A percentile compares a stretch with the other conserved stretches of the same genome.
phyloP scores from a whole-genome alignment of 495 filamentous ascomycete species.

The Xylaria acuta region DNA sequence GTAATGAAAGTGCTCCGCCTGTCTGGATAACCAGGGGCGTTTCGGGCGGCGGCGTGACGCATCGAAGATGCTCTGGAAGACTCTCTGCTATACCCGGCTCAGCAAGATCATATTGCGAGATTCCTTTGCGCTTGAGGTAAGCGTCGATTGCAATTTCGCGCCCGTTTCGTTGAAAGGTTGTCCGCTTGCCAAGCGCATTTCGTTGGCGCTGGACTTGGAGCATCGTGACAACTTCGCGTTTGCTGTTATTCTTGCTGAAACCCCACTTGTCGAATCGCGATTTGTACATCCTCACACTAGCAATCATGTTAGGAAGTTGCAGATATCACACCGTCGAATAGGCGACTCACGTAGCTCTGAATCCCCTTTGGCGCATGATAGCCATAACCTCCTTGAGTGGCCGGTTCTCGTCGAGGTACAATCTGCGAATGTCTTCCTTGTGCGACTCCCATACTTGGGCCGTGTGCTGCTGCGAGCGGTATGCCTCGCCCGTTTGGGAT shows the following conservation, averaged over 20 bases:
- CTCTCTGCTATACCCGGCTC: conserved; percentile 42
- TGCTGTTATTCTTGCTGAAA: conserved; percentile 43
- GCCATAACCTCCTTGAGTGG: conserved; percentile 47
- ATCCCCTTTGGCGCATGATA: conserved; percentile 44
- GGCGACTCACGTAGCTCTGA: conserved; percentile 45
- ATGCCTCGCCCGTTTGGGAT: conserved; percentile 41
- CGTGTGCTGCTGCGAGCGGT: conserved; percentile 41
- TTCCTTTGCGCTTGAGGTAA: conserved; percentile 47
- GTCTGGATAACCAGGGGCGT: conserved; percentile 32
- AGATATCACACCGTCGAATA: neutral
- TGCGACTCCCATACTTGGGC: conserved; percentile 44
- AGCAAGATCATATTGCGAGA: conserved; percentile 45
- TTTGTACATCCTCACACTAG: conserved; percentile 43
- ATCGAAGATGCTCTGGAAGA: conserved; percentile 44
- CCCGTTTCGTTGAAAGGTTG: conserved; percentile 44
- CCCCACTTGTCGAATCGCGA: conserved; percentile 46
- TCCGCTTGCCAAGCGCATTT: conserved; percentile 45
- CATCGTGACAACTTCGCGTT: conserved; percentile 46
- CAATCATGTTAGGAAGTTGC: conserved; percentile 27
- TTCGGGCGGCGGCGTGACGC: conserved; percentile 44
- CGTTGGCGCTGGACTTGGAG: conserved; percentile 47
- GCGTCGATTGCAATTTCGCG: conserved; percentile 45
- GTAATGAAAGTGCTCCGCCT: conserved; percentile 36
- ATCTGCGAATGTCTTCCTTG: conserved; percentile 41
- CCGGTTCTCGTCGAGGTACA: conserved; percentile 44